Percentiles rank a stretch among this genome's conserved stretches.
phyloP scores from a whole-genome alignment of 768 basidiomycete genomes.

The Collybiopsis luxurians region DNA sequence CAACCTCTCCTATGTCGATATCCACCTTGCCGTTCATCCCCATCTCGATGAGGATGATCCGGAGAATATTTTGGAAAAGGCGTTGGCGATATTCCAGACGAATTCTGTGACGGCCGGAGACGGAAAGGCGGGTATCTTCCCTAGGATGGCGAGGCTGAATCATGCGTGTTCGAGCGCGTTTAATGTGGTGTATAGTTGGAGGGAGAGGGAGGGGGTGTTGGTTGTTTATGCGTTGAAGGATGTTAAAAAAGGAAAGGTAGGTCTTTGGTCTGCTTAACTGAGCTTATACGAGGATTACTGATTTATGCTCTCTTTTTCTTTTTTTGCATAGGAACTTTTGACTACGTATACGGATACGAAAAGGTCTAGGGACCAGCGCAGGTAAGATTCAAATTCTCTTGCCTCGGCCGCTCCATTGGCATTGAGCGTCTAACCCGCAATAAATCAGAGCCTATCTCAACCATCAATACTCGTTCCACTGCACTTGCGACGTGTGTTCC shows the following conservation, averaged over 20 bases:
- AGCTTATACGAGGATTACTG: neutral
- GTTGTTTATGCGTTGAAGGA: slow-evolving; percentile 59
- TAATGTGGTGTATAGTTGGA: slow-evolving; percentile 64
- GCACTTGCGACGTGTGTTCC: slow-evolving; percentile 58
- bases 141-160: slow-evolving; percentile 64
- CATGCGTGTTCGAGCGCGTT: slow-evolving; percentile 69
- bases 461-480: slow-evolving; percentile 55
- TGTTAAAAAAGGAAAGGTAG: slow-evolving; percentile 50
- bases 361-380: slow-evolving; percentile 47
- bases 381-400: slow-evolving; percentile 29
- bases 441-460: slow-evolving; percentile 42
- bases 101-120: slow-evolving; percentile 59
- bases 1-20: slow-evolving; percentile 55
- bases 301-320: neutral
- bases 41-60: slow-evolving; percentile 36
- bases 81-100: slow-evolving; percentile 64
- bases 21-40: too few species aligned
- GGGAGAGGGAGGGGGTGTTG: slow-evolving; percentile 43
- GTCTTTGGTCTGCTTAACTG: too few species aligned
- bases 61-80: slow-evolving; percentile 40
- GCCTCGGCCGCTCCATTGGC: neutral
- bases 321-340: slow-evolving; percentile 47
- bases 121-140: slow-evolving; percentile 57
- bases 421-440: neutral
- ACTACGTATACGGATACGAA: slow-evolving; percentile 63